These are phyloP conservation scores for Daldinia decipiens DNA, from an alignment of 495 filamentous ascomycete species.

Conservation along the genomic window DNA sequence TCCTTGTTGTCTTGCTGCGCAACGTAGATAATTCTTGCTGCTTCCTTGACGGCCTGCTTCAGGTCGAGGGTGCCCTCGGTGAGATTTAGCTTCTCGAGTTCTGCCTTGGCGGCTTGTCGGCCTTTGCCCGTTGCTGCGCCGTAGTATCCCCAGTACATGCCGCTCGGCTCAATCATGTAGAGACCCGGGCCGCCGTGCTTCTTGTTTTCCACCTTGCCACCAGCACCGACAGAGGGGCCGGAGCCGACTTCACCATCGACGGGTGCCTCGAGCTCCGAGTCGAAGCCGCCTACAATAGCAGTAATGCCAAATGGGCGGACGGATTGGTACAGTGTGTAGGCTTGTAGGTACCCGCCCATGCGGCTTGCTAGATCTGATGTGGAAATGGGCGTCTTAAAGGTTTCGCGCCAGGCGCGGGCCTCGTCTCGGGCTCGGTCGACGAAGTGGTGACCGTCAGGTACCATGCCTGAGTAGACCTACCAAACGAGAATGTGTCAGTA, in stretches of 20 bases:
- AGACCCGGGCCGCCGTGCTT: slow-evolving; percentile 88
- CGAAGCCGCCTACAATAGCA: slow-evolving; percentile 92
- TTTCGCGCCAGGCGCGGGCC: slow-evolving; percentile 84
- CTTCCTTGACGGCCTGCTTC: slow-evolving; percentile 91
- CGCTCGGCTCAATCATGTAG: slow-evolving; percentile 99
- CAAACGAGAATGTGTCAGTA: background rate
- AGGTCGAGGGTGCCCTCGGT: slow-evolving; percentile 77
- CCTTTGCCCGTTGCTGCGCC: slow-evolving; percentile 97
- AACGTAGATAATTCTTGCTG: slow-evolving; percentile 93
- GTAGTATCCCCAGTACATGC: slow-evolving; percentile 98
- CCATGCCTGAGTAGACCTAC: slow-evolving; percentile 90
- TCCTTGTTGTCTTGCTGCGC: slow-evolving; percentile 97
- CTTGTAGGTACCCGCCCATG: slow-evolving; percentile 95
- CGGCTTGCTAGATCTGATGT: slow-evolving; percentile 85
- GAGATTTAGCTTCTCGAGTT: slow-evolving; percentile 97
- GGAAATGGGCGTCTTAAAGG: slow-evolving; percentile 92
- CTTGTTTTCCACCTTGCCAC: slow-evolving; percentile 78
- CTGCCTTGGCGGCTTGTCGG: slow-evolving; percentile 93
- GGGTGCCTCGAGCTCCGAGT: slow-evolving; percentile 77
- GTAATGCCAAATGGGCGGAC: slow-evolving; percentile 97
- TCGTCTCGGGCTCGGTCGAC: slow-evolving; percentile 93
- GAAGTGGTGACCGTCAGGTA: slow-evolving; percentile 95
- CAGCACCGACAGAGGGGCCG: slow-evolving; percentile 79
- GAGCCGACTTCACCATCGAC: slow-evolving; percentile 89
- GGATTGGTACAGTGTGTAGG: slow-evolving; percentile 94